phyloP scores from a whole-genome alignment of 495 filamentous ascomycete species.

The Tuber indicum region DNA sequence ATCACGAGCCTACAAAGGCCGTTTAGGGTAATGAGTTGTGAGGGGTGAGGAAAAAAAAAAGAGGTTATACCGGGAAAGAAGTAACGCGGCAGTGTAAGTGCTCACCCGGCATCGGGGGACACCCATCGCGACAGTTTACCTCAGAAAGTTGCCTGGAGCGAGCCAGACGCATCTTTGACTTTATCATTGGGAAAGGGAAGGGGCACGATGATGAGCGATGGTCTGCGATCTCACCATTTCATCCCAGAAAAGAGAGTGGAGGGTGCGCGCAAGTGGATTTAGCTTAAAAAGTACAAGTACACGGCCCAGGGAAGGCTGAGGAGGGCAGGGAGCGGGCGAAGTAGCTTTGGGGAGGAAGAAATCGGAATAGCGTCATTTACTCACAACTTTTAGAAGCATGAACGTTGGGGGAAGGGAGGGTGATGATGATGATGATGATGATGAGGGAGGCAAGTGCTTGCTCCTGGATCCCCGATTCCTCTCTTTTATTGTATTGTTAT shows the following conservation, averaged over 20 bases:
- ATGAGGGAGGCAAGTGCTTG: not conserved
- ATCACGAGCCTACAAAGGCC: not conserved
- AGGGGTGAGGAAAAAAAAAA: not conserved
- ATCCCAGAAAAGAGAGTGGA: not conserved
- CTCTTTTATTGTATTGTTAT: not conserved
- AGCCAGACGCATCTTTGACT: not conserved
- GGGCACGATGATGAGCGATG: not conserved
- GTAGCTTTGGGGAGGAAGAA: not conserved
- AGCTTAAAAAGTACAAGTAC: not conserved
- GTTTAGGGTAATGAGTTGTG: conserved; percentile 2
- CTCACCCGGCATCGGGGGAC: not conserved
- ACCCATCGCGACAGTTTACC: not conserved
- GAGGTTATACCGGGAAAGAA: not conserved
- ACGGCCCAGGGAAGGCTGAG: not conserved
- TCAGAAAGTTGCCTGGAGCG: not conserved
- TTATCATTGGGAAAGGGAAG: not conserved
- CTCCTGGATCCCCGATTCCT: not conserved
- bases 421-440: not conserved
- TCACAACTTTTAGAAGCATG: not conserved
- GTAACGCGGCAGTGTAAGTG: conserved; percentile 1
- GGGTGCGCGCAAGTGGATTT: not conserved
- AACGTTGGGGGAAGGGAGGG: not conserved
- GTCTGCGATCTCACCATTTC: conserved; percentile 4
- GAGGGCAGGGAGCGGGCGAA: not conserved
- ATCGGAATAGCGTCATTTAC: not conserved